A percentile compares a stretch with the other conserved stretches of the same genome.
Evolutionary conservation across 192 early-diverging fungal species (phyloP).

Genomic region (Haplosporangium gracile): DNA sequence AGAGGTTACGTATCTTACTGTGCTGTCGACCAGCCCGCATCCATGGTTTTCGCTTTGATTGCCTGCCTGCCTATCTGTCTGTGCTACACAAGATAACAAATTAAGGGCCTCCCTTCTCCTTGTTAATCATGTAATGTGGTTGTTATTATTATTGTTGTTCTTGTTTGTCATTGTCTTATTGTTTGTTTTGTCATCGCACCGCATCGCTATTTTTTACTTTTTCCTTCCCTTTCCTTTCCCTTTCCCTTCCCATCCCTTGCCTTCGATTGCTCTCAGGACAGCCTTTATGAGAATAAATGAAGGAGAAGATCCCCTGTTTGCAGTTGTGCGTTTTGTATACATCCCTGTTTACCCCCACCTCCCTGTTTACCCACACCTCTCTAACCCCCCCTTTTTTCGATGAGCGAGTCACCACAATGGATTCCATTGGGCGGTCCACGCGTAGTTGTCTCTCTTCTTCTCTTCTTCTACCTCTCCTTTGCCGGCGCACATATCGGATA

Average conservation of each 20-base stretch:
- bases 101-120: not conserved
- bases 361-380: not conserved
- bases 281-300: not conserved
- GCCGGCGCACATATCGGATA: not conserved
- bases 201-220: no score
- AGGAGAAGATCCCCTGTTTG: not conserved
- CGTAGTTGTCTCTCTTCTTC: not conserved
- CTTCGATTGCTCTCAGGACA: conserved; percentile 6
- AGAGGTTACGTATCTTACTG: no score
- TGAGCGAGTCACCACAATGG: not conserved
- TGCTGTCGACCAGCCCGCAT: no score
- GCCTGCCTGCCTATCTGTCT: no score
- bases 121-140: not conserved
- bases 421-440: not conserved
- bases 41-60: no score
- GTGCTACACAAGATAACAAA: not conserved
- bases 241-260: no score
- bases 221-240: no score
- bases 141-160: not conserved
- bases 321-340: not conserved
- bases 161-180: no score
- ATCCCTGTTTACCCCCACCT: not conserved
- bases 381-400: not conserved
- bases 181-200: no score
- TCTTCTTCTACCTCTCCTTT: not conserved